Base-by-base conservation (phyloP, 192 early-diverging fungal genomes). In the Coemansia reversa region DNA sequence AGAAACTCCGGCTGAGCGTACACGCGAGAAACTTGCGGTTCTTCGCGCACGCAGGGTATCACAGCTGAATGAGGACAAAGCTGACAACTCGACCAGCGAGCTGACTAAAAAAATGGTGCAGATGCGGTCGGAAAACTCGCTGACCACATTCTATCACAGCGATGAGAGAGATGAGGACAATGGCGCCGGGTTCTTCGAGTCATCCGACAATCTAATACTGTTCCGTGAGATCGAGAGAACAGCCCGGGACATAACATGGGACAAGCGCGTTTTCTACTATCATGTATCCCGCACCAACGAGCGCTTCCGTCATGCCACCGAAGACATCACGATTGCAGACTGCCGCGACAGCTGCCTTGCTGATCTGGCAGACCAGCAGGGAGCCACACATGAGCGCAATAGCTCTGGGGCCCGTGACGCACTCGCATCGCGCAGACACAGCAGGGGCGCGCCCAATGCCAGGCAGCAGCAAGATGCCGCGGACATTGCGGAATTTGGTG, bases 241-340 rank as follows among this genome's bases (percentile, higher is more conserved):
- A 8, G 52, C 70, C 30, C 69, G 70, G 63, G 76, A 79, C 27
- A 18, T 70, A 5, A 67, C 74, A 32, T 79, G 76, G 76, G 76
- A 79, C 49, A 79, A 79, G 63, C 70, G 72, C 24, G 76, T 79
- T 27, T 70, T 70, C 58, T 74, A 79, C 48, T 60, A 74, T 55
- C 76, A 79, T 28, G 58, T 67, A 14, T 65, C 67, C 6, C 67
- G 67, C 45, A 60, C 59, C 7, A 56, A 70, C 58, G 54, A 62
- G 1, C 22, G 18, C 12, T 64, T 63, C 19, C 67, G 72, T 28
- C 30, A 47, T 6, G 58, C 58, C 12, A 45, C 61, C 3, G 67
- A 74, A 47, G 63, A 65, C 3, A 65, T 63, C 3, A 39, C 58
- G 33, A 60, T 79, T 23, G 35, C 51, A 45, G 67, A 74, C 33